These are phyloP conservation scores for Nakazawaea pomicola DNA, from an alignment of 805 yeast genomes.

Conservation along the genomic window DNA sequence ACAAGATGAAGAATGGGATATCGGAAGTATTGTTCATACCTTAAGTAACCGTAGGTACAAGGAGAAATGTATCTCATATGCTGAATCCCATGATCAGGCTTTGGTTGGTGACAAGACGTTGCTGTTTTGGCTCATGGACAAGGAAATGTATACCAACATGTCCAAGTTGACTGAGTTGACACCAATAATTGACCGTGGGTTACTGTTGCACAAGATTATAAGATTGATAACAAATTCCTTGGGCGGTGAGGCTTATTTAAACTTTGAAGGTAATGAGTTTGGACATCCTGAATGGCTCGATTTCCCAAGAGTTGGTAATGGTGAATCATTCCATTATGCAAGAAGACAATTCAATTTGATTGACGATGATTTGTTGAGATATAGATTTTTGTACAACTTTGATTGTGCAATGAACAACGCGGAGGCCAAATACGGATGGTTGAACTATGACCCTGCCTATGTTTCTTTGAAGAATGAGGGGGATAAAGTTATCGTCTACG, in stretches of 20 bases:
- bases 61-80: conserved; percentile 86
- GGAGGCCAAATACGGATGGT: conserved; percentile 69
- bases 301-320: conserved; percentile 88
- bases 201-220: conserved; percentile 87
- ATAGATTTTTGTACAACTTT: conserved; percentile 72
- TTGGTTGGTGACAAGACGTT: conserved; percentile 94
- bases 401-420: conserved; percentile 80
- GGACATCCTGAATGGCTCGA: conserved; percentile 99
- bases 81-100: conserved; percentile 97
- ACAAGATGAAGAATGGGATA: conserved; percentile 86
- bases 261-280: conserved; percentile 96
- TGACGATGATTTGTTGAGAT: conserved; percentile 75
- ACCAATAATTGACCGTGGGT: conserved; percentile 80
- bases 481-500: conserved; percentile 87
- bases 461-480: conserved; percentile 83
- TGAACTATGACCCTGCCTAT: conserved; percentile 68
- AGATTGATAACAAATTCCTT: conserved; percentile 79
- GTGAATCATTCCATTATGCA: conserved; percentile 87
- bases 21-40: conserved; percentile 74
- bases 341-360: conserved; percentile 90
- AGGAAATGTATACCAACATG: conserved; percentile 97
- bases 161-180: conserved; percentile 67
- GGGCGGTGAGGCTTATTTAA: conserved; percentile 97
- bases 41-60: conserved; percentile 83
- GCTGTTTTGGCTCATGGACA: conserved; percentile 98